A percentile compares a stretch with the other conserved stretches of the same genome.
phyloP scores from a whole-genome alignment of 1,139 yeast species.

The Diutina rugosa region DNA sequence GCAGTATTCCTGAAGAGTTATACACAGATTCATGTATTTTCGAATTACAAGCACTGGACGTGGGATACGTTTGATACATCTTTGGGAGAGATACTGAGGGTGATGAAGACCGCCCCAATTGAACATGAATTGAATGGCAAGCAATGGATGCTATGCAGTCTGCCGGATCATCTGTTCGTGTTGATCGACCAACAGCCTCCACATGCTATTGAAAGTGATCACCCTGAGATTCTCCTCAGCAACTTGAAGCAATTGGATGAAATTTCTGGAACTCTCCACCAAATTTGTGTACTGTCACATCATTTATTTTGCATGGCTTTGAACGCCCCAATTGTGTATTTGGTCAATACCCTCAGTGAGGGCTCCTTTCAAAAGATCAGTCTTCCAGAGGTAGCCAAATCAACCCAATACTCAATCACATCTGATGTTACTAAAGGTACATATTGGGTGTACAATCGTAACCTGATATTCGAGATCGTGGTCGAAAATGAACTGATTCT shows the following conservation, averaged over 20 bases:
- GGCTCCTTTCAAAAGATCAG: background rate
- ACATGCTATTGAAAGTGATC: background rate
- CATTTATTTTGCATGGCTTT: background rate
- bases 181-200: background rate
- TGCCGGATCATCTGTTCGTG: background rate
- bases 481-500: conserved; percentile 57
- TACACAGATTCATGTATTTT: background rate
- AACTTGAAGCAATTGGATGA: background rate
- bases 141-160: background rate
- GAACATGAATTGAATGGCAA: background rate
- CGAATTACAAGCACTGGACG: background rate
- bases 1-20: background rate
- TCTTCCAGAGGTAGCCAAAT: background rate
- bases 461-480: conserved; percentile 49
- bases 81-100: background rate
- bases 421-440: conserved; percentile 8
- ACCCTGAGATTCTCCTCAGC: background rate
- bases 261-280: background rate
- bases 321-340: background rate
- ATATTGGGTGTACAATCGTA: conserved; percentile 11
- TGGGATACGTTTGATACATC: conserved; percentile 1
- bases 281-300: background rate
- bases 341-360: background rate
- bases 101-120: background rate
- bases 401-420: background rate